Conservation (phyloP, 768 basidiomycete species). For the Collybiopsis luxurians region DNA sequence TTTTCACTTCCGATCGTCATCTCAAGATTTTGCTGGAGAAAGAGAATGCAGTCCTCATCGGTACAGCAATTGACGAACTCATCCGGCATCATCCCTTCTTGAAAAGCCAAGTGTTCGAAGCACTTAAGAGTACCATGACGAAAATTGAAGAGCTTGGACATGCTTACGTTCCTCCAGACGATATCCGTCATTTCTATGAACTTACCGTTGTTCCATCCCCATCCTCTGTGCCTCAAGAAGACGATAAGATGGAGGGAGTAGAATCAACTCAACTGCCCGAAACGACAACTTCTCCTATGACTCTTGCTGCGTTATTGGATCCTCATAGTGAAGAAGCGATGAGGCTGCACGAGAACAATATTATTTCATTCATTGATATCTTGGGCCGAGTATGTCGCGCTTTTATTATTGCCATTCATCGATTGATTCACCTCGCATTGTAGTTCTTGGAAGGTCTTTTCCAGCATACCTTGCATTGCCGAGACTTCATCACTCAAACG, state of each 20-base stretch:
- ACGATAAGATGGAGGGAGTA: conserved; percentile 50
- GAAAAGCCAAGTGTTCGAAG: conserved; percentile 75
- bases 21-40: conserved; percentile 86
- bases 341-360: conserved; percentile 68
- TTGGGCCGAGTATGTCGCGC: conserved; percentile 61
- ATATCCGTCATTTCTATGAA: conserved; percentile 66
- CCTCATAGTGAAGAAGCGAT: conserved; percentile 28
- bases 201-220: conserved; percentile 33
- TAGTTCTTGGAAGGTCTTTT: conserved; percentile 95
- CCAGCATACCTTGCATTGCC: conserved; percentile 86
- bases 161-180: conserved; percentile 50
- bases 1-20: conserved; percentile 84
- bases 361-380: conserved; percentile 79
- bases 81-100: conserved; percentile 93
- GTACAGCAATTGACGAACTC: conserved; percentile 91
- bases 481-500: conserved; percentile 78
- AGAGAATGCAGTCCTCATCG: conserved; percentile 87
- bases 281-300: not conserved
- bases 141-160: conserved; percentile 76
- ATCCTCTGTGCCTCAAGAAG: conserved; percentile 18
- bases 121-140: conserved; percentile 65
- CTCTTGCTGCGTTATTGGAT: not conserved
- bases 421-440: conserved; percentile 3
- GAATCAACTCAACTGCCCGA: conserved; percentile 15
- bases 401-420: not conserved